Evolutionary conservation across 495 filamentous ascomycete species (phyloP).

Genomic region (Parmelia sp.): DNA sequence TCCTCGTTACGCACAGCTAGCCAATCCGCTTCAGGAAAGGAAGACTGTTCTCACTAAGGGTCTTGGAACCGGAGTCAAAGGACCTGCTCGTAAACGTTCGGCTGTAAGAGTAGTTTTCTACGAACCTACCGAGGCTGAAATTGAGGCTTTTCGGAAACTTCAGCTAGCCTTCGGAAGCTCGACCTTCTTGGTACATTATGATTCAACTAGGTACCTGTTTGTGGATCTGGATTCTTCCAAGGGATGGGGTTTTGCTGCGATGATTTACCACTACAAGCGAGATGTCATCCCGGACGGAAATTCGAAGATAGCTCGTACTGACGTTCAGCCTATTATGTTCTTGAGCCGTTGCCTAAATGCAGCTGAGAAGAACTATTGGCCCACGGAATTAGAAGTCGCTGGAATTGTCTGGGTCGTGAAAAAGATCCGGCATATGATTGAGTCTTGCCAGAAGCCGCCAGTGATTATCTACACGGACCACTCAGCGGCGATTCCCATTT

Average conservation of each 20-base stretch:
- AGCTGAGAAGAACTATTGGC: conserved; percentile 16
- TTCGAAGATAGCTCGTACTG: neutral
- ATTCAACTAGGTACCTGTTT: neutral
- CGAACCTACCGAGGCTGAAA: neutral
- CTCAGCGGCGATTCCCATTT: neutral
- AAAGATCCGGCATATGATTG: neutral
- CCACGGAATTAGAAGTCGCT: conserved; percentile 13
- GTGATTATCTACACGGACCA: conserved; percentile 9
- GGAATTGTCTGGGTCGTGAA: conserved; percentile 8
- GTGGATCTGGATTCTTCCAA: conserved; percentile 15
- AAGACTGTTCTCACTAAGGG: conserved; percentile 11
- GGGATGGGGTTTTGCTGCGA: neutral
- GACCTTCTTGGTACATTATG: conserved; percentile 3
- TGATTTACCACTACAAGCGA: neutral
- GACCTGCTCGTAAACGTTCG: too few relatives aligned
- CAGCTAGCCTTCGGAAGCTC: neutral
- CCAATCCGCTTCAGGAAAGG: conserved; percentile 3
- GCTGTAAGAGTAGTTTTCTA: neutral
- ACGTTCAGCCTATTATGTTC: neutral
- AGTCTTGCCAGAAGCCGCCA: neutral
- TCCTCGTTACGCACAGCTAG: conserved; percentile 8
- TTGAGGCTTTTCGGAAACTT: neutral
- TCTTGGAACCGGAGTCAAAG: too few relatives aligned
- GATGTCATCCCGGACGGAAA: too few relatives aligned
- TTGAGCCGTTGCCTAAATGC: neutral